Base-by-base conservation (phyloP, 768 basidiomycete genomes). In the Lactarius sanguifluus region DNA sequence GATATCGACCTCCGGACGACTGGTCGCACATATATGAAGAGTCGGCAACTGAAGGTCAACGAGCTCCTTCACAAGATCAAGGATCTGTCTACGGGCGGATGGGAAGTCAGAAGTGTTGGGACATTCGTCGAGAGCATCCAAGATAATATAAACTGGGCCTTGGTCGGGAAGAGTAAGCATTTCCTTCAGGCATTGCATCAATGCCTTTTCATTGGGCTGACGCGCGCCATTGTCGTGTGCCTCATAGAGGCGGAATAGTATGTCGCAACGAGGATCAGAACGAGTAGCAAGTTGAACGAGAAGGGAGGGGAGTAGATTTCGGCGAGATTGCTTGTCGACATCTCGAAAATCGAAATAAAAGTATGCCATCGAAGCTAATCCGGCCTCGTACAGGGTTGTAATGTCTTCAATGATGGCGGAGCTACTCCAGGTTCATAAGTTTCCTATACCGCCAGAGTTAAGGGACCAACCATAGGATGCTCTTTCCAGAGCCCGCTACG, bases 81-180 rank as follows among this genome's bases (percentile, higher is more conserved):
- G 57, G 32, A 38, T 23, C 70, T 78, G 64, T 64, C 47, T 23
- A 82, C 81, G 75, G 69, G 80, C 79, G 64, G 79, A 82, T 18
- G 77, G 81, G 18, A 81, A 70, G 41, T 83, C 81, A 8, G 83
- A 72, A 28, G 81, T 72, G 9, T 83, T 72, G 1, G 76, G 78
- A 57, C 57, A 32, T 38, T 57, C 32, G 28, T 50, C 57, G 57
- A 32, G 57, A 12, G 28, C 32, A 12, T 20, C 57, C 30, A 57
- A 57, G 57, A 57, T 57, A 38, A 57, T 13, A 38, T 32, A 57
- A 32, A 20, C 12, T 23, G 47, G 47, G 12, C n/a, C 47, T 13
- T 50, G 23, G 12, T 15, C 10, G 5, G 47, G 23, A 25, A 50
- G 47, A 13, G 23, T 15, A 25, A 50, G n/a, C 47, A 50, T 50